Percentiles rank a stretch among this genome's conserved stretches.
Evolutionary conservation across 495 filamentous ascomycete genomes (phyloP).

Genomic region (Talaromyces adpressus): DNA sequence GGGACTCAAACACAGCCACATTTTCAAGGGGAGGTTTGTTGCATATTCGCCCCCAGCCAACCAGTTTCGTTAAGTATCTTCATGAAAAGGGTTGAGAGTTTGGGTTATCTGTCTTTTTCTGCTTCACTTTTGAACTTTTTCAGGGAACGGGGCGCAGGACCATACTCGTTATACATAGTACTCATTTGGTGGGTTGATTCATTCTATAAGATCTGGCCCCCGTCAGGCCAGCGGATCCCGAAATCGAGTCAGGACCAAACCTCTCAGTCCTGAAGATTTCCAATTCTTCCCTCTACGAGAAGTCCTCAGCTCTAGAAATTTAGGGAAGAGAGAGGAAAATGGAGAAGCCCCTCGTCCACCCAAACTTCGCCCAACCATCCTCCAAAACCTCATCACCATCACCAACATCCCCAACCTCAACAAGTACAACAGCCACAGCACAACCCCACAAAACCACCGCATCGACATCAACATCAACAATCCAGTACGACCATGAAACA

Average conservation of each 20-base stretch:
- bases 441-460: not conserved
- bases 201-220: not conserved
- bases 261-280: too few relatives aligned
- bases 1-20: not conserved
- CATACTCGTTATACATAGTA: not conserved
- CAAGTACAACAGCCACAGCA: not conserved
- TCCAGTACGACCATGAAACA: slow-evolving; percentile 26
- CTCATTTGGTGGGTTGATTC: not conserved
- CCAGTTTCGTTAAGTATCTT: not conserved
- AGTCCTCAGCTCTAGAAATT: too few relatives aligned
- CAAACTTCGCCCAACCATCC: not conserved
- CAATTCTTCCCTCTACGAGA: too few relatives aligned
- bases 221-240: not conserved
- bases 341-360: not conserved
- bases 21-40: not conserved
- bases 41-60: not conserved
- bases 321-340: not conserved
- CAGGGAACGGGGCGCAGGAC: not conserved
- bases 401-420: not conserved
- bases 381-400: not conserved
- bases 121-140: not conserved
- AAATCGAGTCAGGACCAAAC: not conserved
- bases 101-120: not conserved
- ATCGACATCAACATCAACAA: slow-evolving; percentile 7
- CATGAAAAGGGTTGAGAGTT: not conserved